Percentiles rank a stretch among this genome's conserved stretches.
Evolutionary conservation across 208 protist genomes (phyloP).

Genomic region (Trypanosoma cruzi): DNA sequence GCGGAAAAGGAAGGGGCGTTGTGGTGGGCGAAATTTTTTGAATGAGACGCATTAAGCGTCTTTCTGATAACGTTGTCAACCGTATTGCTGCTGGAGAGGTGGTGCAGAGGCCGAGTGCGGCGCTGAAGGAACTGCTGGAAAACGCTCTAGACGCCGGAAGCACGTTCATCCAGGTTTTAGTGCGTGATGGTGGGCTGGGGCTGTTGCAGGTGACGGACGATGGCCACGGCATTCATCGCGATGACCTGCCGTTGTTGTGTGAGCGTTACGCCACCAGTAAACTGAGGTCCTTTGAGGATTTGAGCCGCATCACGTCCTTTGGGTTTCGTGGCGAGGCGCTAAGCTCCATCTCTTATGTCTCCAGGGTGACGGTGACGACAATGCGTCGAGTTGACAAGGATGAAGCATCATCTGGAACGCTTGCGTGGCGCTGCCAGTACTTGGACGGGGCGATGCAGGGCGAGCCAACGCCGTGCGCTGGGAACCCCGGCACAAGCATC

Average conservation of each 20-base stretch:
- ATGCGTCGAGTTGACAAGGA: constrained; percentile 25
- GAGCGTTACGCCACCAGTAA: constrained; percentile 98
- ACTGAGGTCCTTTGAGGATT: constrained; percentile 86
- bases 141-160: constrained; percentile 97
- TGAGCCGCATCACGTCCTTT: constrained; percentile 86
- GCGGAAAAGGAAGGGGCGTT: neutral
- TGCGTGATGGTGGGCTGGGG: constrained; percentile 95
- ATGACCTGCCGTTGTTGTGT: constrained; percentile 97
- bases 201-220: constrained; percentile 98
- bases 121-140: constrained; percentile 99
- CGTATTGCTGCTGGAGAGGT: constrained; percentile 99
- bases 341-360: constrained; percentile 85
- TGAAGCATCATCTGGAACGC: constrained; percentile 8
- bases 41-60: constrained; percentile 83
- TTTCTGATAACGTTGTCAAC: constrained; percentile 95
- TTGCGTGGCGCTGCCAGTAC: constrained; percentile 66
- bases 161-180: constrained; percentile 87
- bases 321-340: constrained; percentile 94
- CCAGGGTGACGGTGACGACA: constrained; percentile 75
- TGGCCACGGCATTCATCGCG: constrained; percentile 94
- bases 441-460: constrained; percentile 95
- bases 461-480: constrained; percentile 72
- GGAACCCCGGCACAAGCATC: constrained; percentile 88
- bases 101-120: constrained; percentile 96
- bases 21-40: neutral